phyloP scores from a whole-genome alignment of 1,139 yeast species.

The Sugiyamaella castrensis region DNA sequence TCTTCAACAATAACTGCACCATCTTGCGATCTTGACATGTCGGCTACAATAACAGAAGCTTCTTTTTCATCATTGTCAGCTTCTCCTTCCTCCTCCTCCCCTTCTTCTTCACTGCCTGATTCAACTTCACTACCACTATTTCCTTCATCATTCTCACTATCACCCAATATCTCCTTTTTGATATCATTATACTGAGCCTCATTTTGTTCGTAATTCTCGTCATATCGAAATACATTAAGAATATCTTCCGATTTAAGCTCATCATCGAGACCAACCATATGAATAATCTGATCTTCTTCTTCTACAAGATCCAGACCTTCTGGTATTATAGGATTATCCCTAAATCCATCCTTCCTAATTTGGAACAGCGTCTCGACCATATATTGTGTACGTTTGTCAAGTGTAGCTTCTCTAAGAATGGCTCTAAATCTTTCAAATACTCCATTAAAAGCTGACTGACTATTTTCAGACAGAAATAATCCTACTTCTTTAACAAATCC shows the following conservation, averaged over 20 bases:
- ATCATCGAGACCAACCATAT: slow-evolving; percentile 56
- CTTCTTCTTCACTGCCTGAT: slow-evolving; percentile 28
- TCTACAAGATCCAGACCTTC: slow-evolving; percentile 59
- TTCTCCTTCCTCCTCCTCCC: slow-evolving; percentile 29
- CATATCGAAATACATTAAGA: slow-evolving; percentile 53
- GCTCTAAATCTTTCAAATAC: slow-evolving; percentile 62
- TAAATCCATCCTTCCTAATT: slow-evolving; percentile 49
- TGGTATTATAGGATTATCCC: slow-evolving; percentile 43
- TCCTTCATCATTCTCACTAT: slow-evolving; percentile 27
- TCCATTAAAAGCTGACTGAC: slow-evolving; percentile 47
- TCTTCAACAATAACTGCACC: slow-evolving; percentile 47
- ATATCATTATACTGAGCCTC: slow-evolving; percentile 47
- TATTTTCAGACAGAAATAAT: slow-evolving; percentile 41
- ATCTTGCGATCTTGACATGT: slow-evolving; percentile 8
- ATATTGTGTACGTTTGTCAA: slow-evolving; percentile 46
- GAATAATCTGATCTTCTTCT: slow-evolving; percentile 60
- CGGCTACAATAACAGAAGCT: slow-evolving; percentile 12
- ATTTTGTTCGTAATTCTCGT: slow-evolving; percentile 49
- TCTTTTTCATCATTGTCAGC: slow-evolving; percentile 2
- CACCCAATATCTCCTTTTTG: slow-evolving; percentile 48
- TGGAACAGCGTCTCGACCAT: slow-evolving; percentile 54
- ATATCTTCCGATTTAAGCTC: slow-evolving; percentile 46
- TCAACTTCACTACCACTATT: slow-evolving; percentile 27
- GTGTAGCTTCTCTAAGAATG: slow-evolving; percentile 54
- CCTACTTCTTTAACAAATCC: slow-evolving; percentile 48